Evolutionary conservation across 345 rosid genomes (phyloP), one percentile per base, ranked within the genome.

Genomic region (Ricinus communis): DNA sequence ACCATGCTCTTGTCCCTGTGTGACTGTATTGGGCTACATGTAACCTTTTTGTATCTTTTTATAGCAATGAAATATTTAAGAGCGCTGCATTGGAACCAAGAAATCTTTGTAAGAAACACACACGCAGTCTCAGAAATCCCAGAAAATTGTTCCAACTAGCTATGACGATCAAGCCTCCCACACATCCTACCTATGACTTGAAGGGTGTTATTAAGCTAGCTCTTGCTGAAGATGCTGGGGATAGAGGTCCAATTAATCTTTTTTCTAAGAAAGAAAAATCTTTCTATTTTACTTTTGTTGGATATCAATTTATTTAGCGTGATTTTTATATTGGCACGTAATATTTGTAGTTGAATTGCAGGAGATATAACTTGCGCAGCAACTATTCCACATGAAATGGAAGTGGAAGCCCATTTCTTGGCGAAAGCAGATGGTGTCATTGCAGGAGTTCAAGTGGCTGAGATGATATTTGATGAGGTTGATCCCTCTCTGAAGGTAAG

Each of bases 351-450:
- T 67, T 70, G 54, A 66, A 43, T 60, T 77, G 75, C 85, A 95
- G 97, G 97, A 71, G 97, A 95, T 74, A 96, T 95, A 53, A 91
- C 99, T 33, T 91, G 98, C 83, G 52, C 87, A 91, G 97, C 98
- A 64, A 93, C 97, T 31, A 85, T 93, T 78, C 98, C 96, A 5
- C 50, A 72, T 64, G 97, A 88, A 55, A 80, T 78, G 96, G 93
- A 93, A 79, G 98, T 87, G 67, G 99, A 88, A 85, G 98, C 96
- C 75, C 78, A 82, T 84, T 95, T 95, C 84, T 80, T 95, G 78
- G 98, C 94, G 0, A 93, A 95, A 68, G 99, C 91, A 71, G 90
- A 90, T 77, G 99, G 99, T 61, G 81, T 93, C 68, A 72, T 95
- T 65, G 98, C 97, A 47, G 97, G 98, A 51, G 83, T 86, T 51